Evolutionary conservation across 2,329 filamentous ascomycete genomes (phyloP), one percentile per base, ranked within the genome.

Genomic region (Cladosporium sp.): DNA sequence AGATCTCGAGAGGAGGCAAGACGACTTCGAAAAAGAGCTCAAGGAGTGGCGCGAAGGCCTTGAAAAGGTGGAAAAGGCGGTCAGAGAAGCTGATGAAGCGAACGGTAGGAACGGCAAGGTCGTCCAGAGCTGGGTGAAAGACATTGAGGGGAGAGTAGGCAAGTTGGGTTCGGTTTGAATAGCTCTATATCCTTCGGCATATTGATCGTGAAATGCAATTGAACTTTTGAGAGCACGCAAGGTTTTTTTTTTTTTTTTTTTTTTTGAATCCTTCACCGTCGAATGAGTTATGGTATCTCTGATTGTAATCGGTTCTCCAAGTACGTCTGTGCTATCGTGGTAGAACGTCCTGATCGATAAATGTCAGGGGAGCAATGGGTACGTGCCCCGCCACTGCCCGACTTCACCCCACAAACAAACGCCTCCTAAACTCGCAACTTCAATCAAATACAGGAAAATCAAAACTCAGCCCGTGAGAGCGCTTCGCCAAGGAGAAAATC

Each of bases 41-140:
- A 83, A 84, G 70, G 84, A 86, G 67, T 97, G 93, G 93, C 81
- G 83, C 56, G 85, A 87, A 53, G 89, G 89, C 0, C 70, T 97
- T 13, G 82, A 84, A 56, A 87, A 85, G 65, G 81, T 96, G 16
- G 91, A 96, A 69, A 74, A 75, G 52, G 84, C 86, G 22, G 83
- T 97, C 63, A 77, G 77, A 56, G 80, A 86, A 55, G 84, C 86
- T 3, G 85, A 87, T 65, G 74, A 75, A 28, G 79, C 83, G 3
- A 86, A 95, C 74, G 81, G 81, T 59, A 81, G 78, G 46, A 98
- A 98, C 70, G 84, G 91, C 69, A 84, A 86, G 62, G 79, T 87
- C n/a, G 85, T 97, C 56, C 87, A 92, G 60, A 83, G 82, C 38
- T 96, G 91, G 89, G 88, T 97, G 4, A 88, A 87, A 69, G 88